Evolutionary conservation across 2,329 filamentous ascomycete genomes (phyloP), one percentile per base, ranked within the genome.

Genomic region (Tolypocladium nubicola): DNA sequence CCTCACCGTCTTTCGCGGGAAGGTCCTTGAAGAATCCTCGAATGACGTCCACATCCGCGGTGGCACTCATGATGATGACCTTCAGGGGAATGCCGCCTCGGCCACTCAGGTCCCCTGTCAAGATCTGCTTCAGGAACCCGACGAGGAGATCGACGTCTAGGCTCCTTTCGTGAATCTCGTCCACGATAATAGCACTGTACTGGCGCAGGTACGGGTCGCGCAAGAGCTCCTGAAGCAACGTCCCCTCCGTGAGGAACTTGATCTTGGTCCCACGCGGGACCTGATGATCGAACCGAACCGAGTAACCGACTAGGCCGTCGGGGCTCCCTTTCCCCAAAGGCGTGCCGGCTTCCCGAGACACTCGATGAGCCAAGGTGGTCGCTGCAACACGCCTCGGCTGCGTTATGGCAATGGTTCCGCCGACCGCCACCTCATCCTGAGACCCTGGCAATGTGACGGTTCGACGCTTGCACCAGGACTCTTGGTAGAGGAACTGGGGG

Each of bases 131-230:
- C 60, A 99, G 69, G 62, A 99, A 97, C 0, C 94, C 94, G 33
- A 95, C 78, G 11, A 97, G 79, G 33, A 99, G 74, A 73, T 99
- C 94, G 9, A 97, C 93, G 68, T 97, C 95, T 26, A 97, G 83
- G 63, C 92, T 96, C 64, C 94, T 81, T 75, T 99, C 94, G 75
- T 99, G 94, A 14, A 99, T 94, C 71, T 99, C 94, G 72, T 99
- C 94, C 9, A 99, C 90, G 21, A 99, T 81, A 0, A 99, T 80
- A 4, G 88, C 91, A 66, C 90, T 96, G 69, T 99, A 99, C 67
- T 89, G 85, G 38, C 81, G 83, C 66, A 99, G 78, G 66, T 86
- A 79, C 1, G 90, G 89, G 70, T 99, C 94, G 56, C 87, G 82
- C 59, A 99, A 73, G 71, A 99, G 87, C 71, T 99, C 95, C 70